phyloP scores from a whole-genome alignment of 2,329 filamentous ascomycete genomes.

The Aspergillus sojae region DNA sequence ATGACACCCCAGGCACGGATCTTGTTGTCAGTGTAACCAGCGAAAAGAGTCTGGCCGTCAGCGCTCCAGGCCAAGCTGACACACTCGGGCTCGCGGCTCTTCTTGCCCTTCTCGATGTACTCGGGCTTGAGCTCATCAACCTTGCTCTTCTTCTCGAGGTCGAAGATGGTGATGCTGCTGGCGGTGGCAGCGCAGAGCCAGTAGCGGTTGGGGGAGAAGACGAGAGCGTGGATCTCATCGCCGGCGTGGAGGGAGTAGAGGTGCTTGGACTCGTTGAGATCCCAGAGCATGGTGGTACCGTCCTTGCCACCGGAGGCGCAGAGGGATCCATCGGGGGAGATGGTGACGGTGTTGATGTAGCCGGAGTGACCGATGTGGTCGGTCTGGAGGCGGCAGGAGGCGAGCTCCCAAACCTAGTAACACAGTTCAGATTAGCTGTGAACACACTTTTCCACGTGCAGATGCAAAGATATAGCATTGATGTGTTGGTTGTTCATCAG shows the following conservation, averaged over 20 bases:
- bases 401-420: conserved; percentile 94
- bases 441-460: conserved; percentile 1
- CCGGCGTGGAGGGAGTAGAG: conserved; percentile 99
- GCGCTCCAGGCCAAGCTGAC: conserved; percentile 96
- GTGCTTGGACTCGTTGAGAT: conserved; percentile 99
- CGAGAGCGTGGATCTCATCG: conserved; percentile 99
- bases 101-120: conserved; percentile 94
- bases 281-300: conserved; percentile 99
- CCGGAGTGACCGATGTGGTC: conserved; percentile 99
- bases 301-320: conserved; percentile 99
- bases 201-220: conserved; percentile 99
- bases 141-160: conserved; percentile 99
- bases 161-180: conserved; percentile 99
- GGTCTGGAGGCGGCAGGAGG: conserved; percentile 98
- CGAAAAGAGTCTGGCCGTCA: conserved; percentile 98
- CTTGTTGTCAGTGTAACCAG: conserved; percentile 99
- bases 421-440: conserved; percentile 5
- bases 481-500: conserved; percentile 39
- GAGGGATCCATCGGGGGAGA: conserved; percentile 98
- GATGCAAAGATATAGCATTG: conserved; percentile 13
- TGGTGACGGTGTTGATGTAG: conserved; percentile 99
- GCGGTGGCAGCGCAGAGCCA: conserved; percentile 99
- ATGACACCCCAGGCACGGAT: conserved; percentile 98
- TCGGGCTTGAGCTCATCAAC: conserved; percentile 99
- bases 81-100: conserved; percentile 98